Percentiles rank a stretch among this genome's conserved stretches.
phyloP scores from a whole-genome alignment of 768 basidiomycete genomes.

The Clavaria fumosa region DNA sequence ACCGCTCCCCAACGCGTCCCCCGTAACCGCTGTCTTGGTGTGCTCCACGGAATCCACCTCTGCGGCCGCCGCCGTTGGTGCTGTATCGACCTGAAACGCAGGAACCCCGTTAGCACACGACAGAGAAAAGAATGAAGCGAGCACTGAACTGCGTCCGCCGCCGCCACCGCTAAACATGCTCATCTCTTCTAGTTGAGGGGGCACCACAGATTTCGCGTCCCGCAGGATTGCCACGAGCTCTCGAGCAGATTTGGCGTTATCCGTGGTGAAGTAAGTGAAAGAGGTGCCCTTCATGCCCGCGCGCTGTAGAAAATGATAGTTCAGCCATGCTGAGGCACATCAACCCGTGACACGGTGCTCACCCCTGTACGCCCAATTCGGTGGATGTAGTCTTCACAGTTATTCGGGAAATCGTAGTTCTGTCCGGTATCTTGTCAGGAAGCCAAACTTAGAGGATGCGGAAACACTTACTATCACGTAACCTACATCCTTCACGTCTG shows the following conservation, averaged over 20 bases:
- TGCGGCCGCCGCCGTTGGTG: slow-evolving; percentile 27
- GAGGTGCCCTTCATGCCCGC: slow-evolving; percentile 85
- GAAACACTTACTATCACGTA: slow-evolving; percentile 74
- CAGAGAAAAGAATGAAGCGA: background rate
- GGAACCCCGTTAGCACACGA: slow-evolving; percentile 7
- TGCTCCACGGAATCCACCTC: slow-evolving; percentile 28
- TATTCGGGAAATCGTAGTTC: slow-evolving; percentile 98
- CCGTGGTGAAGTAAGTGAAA: slow-evolving; percentile 94
- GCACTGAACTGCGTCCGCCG: slow-evolving; percentile 49
- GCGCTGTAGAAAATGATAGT: slow-evolving; percentile 32
- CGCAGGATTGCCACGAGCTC: slow-evolving; percentile 77
- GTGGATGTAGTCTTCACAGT: slow-evolving; percentile 97
- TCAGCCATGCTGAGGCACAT: slow-evolving; percentile 9
- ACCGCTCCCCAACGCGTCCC: slow-evolving; percentile 25
- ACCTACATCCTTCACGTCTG: slow-evolving; percentile 98
- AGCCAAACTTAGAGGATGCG: slow-evolving; percentile 7
- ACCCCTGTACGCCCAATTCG: slow-evolving; percentile 97
- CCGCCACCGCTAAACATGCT: slow-evolving; percentile 73
- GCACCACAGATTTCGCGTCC: slow-evolving; percentile 76
- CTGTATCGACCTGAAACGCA: slow-evolving; percentile 39
- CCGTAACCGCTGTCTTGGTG: slow-evolving; percentile 28
- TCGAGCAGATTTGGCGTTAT: slow-evolving; percentile 87
- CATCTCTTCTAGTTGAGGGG: slow-evolving; percentile 90
- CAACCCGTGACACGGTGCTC: slow-evolving; percentile 13
- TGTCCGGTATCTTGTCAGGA: no score